A percentile compares a stretch with the other conserved stretches of the same genome.
These are phyloP conservation scores for Pseudoperonospora humuli DNA, from an alignment of 352 stramenopile species.

Conservation along the genomic window DNA sequence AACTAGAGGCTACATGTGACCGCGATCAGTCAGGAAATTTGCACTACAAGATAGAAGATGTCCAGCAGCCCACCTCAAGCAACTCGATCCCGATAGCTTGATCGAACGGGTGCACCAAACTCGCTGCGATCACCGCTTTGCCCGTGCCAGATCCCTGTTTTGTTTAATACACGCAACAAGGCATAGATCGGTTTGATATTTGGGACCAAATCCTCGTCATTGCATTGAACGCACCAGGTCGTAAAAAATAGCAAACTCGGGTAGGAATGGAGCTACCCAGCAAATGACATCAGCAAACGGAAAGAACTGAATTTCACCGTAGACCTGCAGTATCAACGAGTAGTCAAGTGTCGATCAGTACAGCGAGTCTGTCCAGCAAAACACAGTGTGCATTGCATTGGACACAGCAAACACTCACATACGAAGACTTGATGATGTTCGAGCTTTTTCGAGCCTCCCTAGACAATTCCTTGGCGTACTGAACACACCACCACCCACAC, in stretches of 20 bases:
- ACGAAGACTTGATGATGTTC: constrained; percentile 76
- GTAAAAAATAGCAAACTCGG: constrained; percentile 73
- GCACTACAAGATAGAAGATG: background rate
- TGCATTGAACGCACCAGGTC: constrained; percentile 45
- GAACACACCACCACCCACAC: constrained; percentile 1
- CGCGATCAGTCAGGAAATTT: background rate
- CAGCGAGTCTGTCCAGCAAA: background rate
- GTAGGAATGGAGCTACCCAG: constrained; percentile 50
- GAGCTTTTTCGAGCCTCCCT: constrained; percentile 67
- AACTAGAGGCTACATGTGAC: constrained; percentile 43
- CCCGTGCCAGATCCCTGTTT: constrained; percentile 67
- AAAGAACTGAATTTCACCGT: constrained; percentile 82
- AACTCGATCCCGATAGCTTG: constrained; percentile 79
- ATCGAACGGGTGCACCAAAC: constrained; percentile 72
- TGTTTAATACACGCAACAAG: background rate
- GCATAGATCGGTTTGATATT: no score
- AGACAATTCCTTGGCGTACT: constrained; percentile 83
- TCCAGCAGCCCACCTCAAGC: constrained; percentile 38
- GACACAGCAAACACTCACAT: constrained; percentile 25
- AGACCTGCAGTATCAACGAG: constrained; percentile 39
- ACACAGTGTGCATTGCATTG: background rate
- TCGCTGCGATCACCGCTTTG: constrained; percentile 73
- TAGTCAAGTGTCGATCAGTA: background rate
- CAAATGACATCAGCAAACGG: constrained; percentile 70
- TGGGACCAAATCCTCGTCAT: no score